Evolutionary conservation across 2,329 filamentous ascomycete species (phyloP).

Genomic region (Talaromyces sp.): DNA sequence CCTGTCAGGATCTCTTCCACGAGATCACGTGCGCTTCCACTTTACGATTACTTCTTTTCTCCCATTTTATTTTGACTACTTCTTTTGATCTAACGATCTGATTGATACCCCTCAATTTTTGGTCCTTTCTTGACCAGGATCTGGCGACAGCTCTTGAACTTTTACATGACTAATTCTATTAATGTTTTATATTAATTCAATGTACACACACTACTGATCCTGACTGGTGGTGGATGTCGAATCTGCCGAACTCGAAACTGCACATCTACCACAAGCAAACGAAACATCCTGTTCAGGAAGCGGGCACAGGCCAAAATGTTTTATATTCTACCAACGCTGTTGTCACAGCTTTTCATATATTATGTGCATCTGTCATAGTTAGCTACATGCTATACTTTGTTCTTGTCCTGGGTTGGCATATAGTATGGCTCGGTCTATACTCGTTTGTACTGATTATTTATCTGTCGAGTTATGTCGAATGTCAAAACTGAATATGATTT

Average conservation of each 20-base stretch:
- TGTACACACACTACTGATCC: constrained; percentile 14
- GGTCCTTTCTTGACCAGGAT: constrained; percentile 9
- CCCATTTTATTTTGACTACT: constrained; percentile 11
- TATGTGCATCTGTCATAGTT: constrained; percentile 3
- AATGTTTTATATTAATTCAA: constrained; percentile 12
- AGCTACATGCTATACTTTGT: not conserved
- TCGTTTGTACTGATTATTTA: not conserved
- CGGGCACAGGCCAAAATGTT: constrained; percentile 6
- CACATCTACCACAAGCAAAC: not conserved
- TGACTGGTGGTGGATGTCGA: constrained; percentile 8
- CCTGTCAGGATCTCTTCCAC: constrained; percentile 13
- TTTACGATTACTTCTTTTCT: constrained; percentile 8
- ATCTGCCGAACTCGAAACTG: not conserved
- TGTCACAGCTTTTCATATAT: constrained; percentile 12
- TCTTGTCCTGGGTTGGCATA: not conserved
- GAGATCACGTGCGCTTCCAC: constrained; percentile 15
- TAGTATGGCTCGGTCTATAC: constrained; percentile 8
- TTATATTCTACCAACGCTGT: constrained; percentile 9
- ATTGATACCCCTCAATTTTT: constrained; percentile 19
- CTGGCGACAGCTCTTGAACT: constrained; percentile 14
- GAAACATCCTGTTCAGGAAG: not conserved
- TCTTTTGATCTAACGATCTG: constrained; percentile 18
- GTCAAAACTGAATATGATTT: not conserved
- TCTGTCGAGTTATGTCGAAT: not conserved
- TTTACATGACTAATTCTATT: constrained; percentile 7